Evolutionary conservation across 129 eudicot genomes (phyloP).

Genomic region (Tagetes erecta): DNA sequence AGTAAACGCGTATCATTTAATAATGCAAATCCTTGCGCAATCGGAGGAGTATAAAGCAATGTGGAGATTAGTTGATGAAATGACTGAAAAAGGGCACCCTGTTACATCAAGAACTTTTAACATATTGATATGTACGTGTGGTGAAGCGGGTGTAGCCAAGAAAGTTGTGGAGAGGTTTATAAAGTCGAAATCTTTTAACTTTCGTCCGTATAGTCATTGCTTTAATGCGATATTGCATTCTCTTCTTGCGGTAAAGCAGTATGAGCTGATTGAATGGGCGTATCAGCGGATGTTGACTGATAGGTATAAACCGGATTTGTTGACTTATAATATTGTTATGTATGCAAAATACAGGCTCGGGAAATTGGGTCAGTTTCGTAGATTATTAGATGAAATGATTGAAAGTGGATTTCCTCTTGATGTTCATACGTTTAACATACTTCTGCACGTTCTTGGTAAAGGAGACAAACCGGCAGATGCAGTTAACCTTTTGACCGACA

Average conservation of each 20-base stretch:
- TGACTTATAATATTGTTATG: conserved; percentile 78
- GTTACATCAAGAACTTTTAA: conserved; percentile 83
- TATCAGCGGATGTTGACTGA: conserved; percentile 76
- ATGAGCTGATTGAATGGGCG: conserved; percentile 82
- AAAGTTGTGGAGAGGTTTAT: conserved; percentile 79
- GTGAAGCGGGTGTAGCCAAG: conserved; percentile 76
- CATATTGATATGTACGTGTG: conserved; percentile 73
- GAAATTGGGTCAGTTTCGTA: conserved; percentile 63
- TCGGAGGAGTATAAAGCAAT: conserved; percentile 76
- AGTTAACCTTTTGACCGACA: conserved; percentile 64
- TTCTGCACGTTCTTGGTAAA: conserved; percentile 79
- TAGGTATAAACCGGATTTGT: conserved; percentile 60
- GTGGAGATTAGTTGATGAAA: conserved; percentile 91
- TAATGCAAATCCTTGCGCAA: conserved; percentile 78
- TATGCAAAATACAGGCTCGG: conserved; percentile 69
- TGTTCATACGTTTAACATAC: conserved; percentile 76
- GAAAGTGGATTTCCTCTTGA: conserved; percentile 72
- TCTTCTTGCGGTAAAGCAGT: conserved; percentile 61
- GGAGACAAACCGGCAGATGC: conserved; percentile 78
- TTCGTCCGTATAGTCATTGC: conserved; percentile 74
- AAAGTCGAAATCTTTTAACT: conserved; percentile 64
- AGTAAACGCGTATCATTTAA: conserved; percentile 59
- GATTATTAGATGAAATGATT: conserved; percentile 82
- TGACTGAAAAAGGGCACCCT: conserved; percentile 81
- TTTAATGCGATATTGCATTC: conserved; percentile 81